Base-by-base conservation (phyloP, 176 grass and related monocot species). In the Chloris gayana region DNA sequence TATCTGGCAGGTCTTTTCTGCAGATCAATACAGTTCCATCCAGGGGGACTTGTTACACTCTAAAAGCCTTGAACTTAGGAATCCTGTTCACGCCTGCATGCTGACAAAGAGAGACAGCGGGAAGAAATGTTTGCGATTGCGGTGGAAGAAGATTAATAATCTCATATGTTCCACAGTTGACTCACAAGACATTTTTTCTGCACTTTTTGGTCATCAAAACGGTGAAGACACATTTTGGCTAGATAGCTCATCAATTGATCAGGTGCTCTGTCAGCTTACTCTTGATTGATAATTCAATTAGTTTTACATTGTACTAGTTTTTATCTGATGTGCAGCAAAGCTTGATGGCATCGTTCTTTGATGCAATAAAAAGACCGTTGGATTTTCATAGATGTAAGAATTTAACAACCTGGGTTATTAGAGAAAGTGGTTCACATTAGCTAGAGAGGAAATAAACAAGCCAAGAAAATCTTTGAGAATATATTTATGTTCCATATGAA, bases 221-320 rank as follows among this genome's bases (percentile, higher is more conserved):
- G 74, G 82, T 21, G 83, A 90, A 78, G 92, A 95, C 45, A 98
- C 95, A 6, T 95, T 98, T 95, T 98, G 95, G 95, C 74, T 98
- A 69, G 95, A 98, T 73, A 98, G 95, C 80, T 98, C 95, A 73
- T 95, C 95, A 81, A 80, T 81, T 15, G 95, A 98, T 79, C 88
- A 98, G 90, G 95, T 98, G 80, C 63, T 27, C 11, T 49, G 70
- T 75, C 39, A 72, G 69, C 79, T 82, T 74, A 14, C 72, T 66
- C 35, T 87, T 85, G 63, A 54, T 69, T 63, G 32, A 80, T 75
- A 63, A 67, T 75, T 35, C 25, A 53, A 17, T 65, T 74, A 58
- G 35, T 41, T 60, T 74, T 82, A 35, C n/a, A 66, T 14, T 88
- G 21, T 84, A n/a, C n/a, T n/a, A 58, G 13, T 37, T 62, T 72